Evolutionary conservation across 2,329 filamentous ascomycete species (phyloP), one percentile per base, ranked within the genome.

Genomic region (Colletotrichum melonis): DNA sequence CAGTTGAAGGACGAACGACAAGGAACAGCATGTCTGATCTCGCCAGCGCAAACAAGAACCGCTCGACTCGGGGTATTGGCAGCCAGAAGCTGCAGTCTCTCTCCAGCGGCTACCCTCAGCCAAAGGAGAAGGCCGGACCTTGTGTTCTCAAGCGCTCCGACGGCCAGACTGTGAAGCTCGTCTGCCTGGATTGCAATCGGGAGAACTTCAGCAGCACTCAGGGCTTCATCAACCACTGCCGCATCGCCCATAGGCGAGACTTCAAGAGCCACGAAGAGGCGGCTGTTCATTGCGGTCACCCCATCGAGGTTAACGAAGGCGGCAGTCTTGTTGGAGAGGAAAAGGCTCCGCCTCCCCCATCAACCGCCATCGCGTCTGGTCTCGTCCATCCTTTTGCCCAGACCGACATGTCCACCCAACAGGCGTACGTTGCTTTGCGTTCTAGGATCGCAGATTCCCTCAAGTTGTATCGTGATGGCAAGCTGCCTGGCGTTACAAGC

Each of bases 171-270:
- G 96, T 98, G 76, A 97, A 97, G 83, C 89, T 98, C 62, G 93
- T 97, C 75, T 99, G 97, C 86, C 84, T 94, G 72, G 93, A 97
- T 81, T 98, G 97, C 83, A 89, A 95, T 63, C 90, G 96, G 75
- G 94, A 95, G 81, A 94, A 98, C 82, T 98, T 98, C 80, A 95
- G 93, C 69, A 98, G 95, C 84, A 97, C 95, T 0, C 97, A 98
- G 82, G 97, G 97, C n/a, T 98, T 98, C 84, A 97, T 99, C 85
- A 99, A 99, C 80, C 97, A 99, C 81, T 98, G 96, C 81, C 95
- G 97, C 70, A 98, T 99, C 78, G 95, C 95, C 30, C 97, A 99
- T 84, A 94, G 93, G 80, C 90, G 94, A 72, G 95, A 97, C 76
- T 98, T 95, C 86, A 96, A 97, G 84, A 98, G 95, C 78, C 97